These are phyloP conservation scores for Astrephomene gubernaculifera DNA, from an alignment of 139 green algal species.

Conservation along the genomic window DNA sequence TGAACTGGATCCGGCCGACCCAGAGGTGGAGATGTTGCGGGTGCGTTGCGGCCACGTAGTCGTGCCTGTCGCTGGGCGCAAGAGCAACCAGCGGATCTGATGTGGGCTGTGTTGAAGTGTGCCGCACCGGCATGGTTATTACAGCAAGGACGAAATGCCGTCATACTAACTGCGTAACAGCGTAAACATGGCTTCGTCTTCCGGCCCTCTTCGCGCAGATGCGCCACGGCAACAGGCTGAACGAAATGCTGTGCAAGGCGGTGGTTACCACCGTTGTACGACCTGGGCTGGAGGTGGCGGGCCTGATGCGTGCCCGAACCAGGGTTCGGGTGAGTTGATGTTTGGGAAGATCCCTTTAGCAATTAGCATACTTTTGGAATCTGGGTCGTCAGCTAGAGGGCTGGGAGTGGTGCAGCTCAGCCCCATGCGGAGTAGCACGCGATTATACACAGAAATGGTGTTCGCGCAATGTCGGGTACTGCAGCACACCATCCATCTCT, in stretches of 20 bases:
- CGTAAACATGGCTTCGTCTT: too few species aligned
- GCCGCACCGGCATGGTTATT: too few species aligned
- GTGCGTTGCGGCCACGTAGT: conserved; percentile 1
- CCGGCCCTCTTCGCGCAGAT: background rate
- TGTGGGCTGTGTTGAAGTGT: too few species aligned
- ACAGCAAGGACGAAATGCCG: too few species aligned
- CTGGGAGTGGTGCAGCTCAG: too few species aligned
- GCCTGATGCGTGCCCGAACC: background rate
- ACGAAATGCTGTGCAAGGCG: background rate
- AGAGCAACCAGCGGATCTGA: too few species aligned
- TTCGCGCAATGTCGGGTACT: background rate
- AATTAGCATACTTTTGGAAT: too few species aligned
- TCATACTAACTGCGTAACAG: too few species aligned
- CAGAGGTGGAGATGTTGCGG: background rate
- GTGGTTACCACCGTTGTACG: background rate
- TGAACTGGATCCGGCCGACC: conserved; percentile 1
- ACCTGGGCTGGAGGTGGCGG: conserved; percentile 8
- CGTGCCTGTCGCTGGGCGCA: too few species aligned
- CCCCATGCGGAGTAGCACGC: too few species aligned
- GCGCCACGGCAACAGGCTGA: background rate
- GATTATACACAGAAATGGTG: too few species aligned
- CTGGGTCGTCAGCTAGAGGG: background rate
- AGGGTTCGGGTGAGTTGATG: conserved; percentile 1
- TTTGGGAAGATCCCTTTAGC: background rate
- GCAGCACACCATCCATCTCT: background rate